Conservation (phyloP, 352 stramenopile genomes). For the Globisporangium okanoganense region DNA sequence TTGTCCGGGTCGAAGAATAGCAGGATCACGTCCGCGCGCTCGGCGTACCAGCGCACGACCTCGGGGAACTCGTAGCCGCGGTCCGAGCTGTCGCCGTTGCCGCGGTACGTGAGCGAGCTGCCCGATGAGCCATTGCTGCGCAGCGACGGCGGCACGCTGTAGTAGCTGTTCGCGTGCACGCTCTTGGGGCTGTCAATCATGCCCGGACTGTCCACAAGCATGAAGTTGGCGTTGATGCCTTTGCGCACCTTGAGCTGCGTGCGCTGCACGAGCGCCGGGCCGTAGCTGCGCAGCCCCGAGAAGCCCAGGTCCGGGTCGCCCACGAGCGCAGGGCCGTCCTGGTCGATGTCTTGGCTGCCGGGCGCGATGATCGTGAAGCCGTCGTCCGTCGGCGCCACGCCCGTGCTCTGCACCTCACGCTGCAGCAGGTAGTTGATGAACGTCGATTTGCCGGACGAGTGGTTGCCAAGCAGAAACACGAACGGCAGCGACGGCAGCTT, state of each 20-base stretch:
- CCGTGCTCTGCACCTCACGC: constrained; percentile 95
- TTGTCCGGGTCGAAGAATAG: constrained; percentile 99
- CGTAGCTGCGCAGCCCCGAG: constrained; percentile 93
- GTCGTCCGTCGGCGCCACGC: constrained; percentile 99
- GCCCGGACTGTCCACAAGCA: constrained; percentile 98
- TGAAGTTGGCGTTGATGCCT: constrained; percentile 94
- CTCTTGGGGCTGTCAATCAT: constrained; percentile 98
- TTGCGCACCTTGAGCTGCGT: constrained; percentile 97
- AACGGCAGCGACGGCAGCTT: constrained; percentile 95
- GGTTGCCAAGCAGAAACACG: constrained; percentile 99
- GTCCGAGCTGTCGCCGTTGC: constrained; percentile 55
- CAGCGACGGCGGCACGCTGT: constrained; percentile 29
- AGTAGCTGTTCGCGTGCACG: constrained; percentile 54
- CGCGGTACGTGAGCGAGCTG: constrained; percentile 29
- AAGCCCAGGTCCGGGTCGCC: constrained; percentile 99
- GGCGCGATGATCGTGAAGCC: constrained; percentile 99
- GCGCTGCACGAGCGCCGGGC: constrained; percentile 97
- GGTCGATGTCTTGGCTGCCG: constrained; percentile 93
- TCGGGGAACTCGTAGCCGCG: constrained; percentile 98
- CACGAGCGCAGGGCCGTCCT: constrained; percentile 94
- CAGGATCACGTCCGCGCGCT: constrained; percentile 98
- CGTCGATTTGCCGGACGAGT: constrained; percentile 97
- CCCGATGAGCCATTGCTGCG: constrained; percentile 22
- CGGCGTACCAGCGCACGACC: constrained; percentile 97
- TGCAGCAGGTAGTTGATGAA: constrained; percentile 99